A percentile compares a stretch with the other conserved stretches of the same genome.
These are phyloP conservation scores for Penicillium fimorum DNA, from an alignment of 495 filamentous ascomycete genomes.

Conservation along the genomic window DNA sequence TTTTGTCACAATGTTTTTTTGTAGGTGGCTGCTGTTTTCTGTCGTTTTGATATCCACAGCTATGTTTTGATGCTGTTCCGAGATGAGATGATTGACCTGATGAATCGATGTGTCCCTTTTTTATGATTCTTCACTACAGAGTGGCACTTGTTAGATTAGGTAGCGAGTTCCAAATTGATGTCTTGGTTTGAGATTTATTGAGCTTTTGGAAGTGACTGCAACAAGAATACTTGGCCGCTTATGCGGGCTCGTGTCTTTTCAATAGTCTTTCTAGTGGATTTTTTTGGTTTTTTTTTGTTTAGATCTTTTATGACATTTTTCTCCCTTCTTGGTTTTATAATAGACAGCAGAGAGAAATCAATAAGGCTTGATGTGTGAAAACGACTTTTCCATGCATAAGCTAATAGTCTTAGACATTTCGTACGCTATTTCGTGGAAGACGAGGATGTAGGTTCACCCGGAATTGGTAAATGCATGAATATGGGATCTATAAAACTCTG, in stretches of 20 bases:
- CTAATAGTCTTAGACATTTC: not conserved
- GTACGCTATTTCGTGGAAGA: not conserved
- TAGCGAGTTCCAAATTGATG: not conserved
- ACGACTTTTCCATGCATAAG: too few species aligned
- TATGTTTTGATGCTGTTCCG: conserved; percentile 11
- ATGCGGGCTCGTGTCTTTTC: too few species aligned
- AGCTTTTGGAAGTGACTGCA: not conserved
- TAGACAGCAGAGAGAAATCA: too few species aligned
- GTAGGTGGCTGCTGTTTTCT: conserved; percentile 6
- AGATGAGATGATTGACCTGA: conserved; percentile 9
- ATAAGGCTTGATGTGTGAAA: too few species aligned
- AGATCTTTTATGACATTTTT: too few species aligned
- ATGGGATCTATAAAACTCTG: not conserved
- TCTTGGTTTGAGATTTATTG: not conserved
- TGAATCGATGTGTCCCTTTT: conserved; percentile 2
- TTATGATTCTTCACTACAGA: not conserved
- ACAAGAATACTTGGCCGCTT: too few species aligned
- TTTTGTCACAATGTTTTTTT: not conserved
- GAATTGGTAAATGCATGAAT: not conserved
- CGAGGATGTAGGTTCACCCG: not conserved
- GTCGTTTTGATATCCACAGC: conserved; percentile 6
- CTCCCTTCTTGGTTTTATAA: too few species aligned
- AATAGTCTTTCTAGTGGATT: too few species aligned
- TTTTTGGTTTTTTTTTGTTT: too few species aligned
- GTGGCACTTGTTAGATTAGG: not conserved